Percentiles rank a stretch among this genome's conserved stretches.
Conservation (phyloP, 805 yeast genomes). For the Saccharomycopsis schoenii region DNA sequence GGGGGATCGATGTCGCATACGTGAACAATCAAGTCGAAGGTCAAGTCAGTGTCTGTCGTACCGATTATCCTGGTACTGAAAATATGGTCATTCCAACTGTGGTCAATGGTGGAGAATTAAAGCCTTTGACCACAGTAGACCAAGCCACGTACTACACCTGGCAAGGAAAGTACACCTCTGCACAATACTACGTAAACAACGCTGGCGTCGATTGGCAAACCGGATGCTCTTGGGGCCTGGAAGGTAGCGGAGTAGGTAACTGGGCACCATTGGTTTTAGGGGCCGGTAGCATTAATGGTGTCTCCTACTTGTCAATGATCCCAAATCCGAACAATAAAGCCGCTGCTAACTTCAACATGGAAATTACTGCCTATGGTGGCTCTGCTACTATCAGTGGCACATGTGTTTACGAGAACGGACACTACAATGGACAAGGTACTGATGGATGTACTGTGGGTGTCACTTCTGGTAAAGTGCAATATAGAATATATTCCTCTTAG, state of each 20-base stretch:
- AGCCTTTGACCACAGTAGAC: slow-evolving; percentile 51
- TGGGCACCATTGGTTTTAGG: slow-evolving; percentile 88
- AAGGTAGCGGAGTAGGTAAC: slow-evolving; percentile 56
- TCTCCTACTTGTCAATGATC: slow-evolving; percentile 78
- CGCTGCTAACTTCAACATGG: slow-evolving; percentile 63
- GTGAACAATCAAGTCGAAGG: slow-evolving; percentile 42
- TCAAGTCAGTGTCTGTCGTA: slow-evolving; percentile 60
- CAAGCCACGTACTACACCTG: slow-evolving; percentile 49
- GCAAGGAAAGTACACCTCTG: slow-evolving; percentile 54
- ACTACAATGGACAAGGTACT: slow-evolving; percentile 51
- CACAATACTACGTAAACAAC: slow-evolving; percentile 68
- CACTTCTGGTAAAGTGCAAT: slow-evolving; percentile 71
- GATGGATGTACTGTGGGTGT: slow-evolving; percentile 95
- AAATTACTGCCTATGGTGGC: slow-evolving; percentile 64
- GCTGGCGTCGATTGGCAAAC: slow-evolving; percentile 62
- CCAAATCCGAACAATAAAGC: slow-evolving; percentile 84
- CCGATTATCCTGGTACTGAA: slow-evolving; percentile 78
- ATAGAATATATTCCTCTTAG: slow-evolving; percentile 23
- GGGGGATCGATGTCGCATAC: slow-evolving; percentile 48
- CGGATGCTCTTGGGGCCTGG: slow-evolving; percentile 65
- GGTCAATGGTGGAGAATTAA: slow-evolving; percentile 40
- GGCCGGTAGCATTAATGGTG: slow-evolving; percentile 64
- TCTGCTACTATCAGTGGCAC: slow-evolving; percentile 56
- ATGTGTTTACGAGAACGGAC: slow-evolving; percentile 75
- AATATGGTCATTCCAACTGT: slow-evolving; percentile 69